Conservation (phyloP, 2,329 filamentous ascomycete genomes). For the Cephalotrichum gorgonifer region DNA sequence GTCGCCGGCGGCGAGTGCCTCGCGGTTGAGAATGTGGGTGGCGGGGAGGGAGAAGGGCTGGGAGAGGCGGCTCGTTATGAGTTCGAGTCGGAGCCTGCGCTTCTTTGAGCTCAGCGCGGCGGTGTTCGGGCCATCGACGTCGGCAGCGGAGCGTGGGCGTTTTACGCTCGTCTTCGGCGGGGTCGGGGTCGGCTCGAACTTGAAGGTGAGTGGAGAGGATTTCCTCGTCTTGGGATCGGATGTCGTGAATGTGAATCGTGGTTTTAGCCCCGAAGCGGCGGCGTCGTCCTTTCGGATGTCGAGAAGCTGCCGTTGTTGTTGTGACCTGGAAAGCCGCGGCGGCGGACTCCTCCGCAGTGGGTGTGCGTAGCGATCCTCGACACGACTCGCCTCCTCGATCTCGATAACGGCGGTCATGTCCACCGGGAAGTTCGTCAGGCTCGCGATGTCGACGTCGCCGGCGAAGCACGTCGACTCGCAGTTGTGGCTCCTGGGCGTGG, state of each 20-base stretch:
- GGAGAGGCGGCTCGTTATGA: constrained; percentile 62
- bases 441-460: background rate
- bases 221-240: background rate
- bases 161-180: constrained; percentile 24
- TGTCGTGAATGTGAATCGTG: background rate
- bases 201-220: background rate
- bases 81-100: constrained; percentile 48
- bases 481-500: constrained; percentile 2
- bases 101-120: constrained; percentile 50
- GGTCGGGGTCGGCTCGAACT: background rate
- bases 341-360: background rate
- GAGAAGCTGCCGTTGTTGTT: background rate
- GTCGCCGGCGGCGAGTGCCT: constrained; percentile 30
- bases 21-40: constrained; percentile 57
- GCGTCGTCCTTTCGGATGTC: background rate
- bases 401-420: background rate
- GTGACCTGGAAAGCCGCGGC: too few relatives aligned
- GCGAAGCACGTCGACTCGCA: background rate
- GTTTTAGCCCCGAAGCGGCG: background rate
- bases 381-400: background rate
- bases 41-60: constrained; percentile 59
- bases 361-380: background rate
- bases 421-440: background rate
- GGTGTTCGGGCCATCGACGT: constrained; percentile 49
- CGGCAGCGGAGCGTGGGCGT: constrained; percentile 39